Conservation (phyloP, 2,329 filamentous ascomycete species). For the Calonectria pauciramosa region DNA sequence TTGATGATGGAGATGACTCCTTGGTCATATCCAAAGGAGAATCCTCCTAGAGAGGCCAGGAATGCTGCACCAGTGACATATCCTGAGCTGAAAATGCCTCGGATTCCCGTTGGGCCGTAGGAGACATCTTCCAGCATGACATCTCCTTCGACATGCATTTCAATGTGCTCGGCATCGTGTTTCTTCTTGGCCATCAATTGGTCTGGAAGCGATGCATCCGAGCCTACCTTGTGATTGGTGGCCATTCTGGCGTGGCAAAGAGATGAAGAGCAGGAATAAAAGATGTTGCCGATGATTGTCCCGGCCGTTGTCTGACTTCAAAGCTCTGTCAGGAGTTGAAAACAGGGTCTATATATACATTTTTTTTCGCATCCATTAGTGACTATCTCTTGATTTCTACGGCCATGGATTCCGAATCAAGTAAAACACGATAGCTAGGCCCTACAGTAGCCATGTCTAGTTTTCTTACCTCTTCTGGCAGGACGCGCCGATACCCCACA, state of each 20-base stretch:
- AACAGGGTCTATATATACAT: neutral
- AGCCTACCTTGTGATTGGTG: neutral
- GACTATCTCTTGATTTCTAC: neutral
- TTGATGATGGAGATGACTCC: slow-evolving; percentile 6
- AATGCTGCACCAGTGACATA: slow-evolving; percentile 6
- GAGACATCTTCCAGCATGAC: neutral
- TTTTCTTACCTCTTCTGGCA: neutral
- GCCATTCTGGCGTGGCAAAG: neutral
- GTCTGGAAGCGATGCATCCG: neutral
- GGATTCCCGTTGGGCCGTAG: neutral
- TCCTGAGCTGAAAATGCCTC: neutral
- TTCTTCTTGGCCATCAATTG: neutral
- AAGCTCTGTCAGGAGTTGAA: neutral
- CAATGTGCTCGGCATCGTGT: neutral
- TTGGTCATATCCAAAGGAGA: neutral
- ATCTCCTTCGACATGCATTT: neutral
- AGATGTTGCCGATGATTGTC: neutral
- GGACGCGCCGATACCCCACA: slow-evolving; percentile 1
- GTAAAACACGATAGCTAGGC: neutral
- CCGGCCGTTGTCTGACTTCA: neutral
- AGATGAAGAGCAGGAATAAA: neutral
- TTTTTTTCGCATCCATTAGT: neutral
- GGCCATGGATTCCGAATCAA: neutral
- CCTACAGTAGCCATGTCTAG: neutral
- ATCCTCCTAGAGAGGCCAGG: neutral